phyloP scores from a whole-genome alignment of 208 protist species.

The Borovskyia barvae region DNA sequence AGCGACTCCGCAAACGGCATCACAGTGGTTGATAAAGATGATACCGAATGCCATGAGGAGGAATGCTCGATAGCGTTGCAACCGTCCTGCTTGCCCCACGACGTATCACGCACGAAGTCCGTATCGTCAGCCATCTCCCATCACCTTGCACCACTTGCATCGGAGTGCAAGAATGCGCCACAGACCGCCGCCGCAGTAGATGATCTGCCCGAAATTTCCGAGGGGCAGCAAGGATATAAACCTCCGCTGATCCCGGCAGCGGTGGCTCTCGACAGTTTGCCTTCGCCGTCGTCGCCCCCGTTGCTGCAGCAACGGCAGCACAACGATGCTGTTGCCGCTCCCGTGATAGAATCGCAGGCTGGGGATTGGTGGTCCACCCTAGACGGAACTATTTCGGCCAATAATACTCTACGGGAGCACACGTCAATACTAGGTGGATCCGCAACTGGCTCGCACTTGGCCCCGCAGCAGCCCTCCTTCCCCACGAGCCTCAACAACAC shows the following conservation, averaged over 20 bases:
- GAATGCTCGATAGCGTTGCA: too few relatives aligned
- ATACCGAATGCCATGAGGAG: too few relatives aligned
- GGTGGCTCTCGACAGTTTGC: background rate
- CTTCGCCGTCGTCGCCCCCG: background rate
- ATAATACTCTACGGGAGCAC: background rate
- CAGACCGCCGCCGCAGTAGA: constrained; percentile 2
- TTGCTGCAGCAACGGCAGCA: background rate
- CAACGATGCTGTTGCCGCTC: background rate
- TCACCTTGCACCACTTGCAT: too few relatives aligned
- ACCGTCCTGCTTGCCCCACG: too few relatives aligned
- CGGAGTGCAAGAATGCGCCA: constrained; percentile 1
- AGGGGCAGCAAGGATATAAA: background rate
- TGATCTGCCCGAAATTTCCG: background rate
- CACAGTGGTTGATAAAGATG: too few relatives aligned
- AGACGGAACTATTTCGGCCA: constrained; percentile 21
- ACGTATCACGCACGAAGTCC: too few relatives aligned
- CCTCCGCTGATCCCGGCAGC: background rate
- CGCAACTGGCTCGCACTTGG: too few relatives aligned
- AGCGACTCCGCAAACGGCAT: too few relatives aligned
- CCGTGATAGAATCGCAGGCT: background rate
- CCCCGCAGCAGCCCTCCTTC: background rate
- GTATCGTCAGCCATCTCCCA: too few relatives aligned
- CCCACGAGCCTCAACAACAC: constrained; percentile 42
- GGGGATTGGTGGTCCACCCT: constrained; percentile 30
- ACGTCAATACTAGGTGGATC: too few relatives aligned